A percentile compares a stretch with the other conserved stretches of the same genome.
Evolutionary conservation across 75 land plant genomes (phyloP).

Genomic region (Cunninghamia lanceolata): DNA sequence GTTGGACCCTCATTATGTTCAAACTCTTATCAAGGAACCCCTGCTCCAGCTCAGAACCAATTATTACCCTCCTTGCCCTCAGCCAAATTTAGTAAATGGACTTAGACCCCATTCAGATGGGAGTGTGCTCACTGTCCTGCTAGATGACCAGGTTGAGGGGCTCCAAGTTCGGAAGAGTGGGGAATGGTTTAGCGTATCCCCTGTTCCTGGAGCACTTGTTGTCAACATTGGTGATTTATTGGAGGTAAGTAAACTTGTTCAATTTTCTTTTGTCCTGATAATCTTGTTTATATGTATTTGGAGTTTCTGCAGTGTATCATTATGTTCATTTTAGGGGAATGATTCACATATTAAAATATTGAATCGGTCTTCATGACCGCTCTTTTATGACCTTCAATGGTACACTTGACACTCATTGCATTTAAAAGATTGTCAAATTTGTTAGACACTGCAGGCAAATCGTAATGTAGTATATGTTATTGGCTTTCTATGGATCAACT

Average conservation of each 20-base stretch:
- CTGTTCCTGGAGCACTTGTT: slow-evolving; percentile 47
- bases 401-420: too few species aligned
- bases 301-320: neutral
- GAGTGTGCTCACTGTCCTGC: slow-evolving; percentile 49
- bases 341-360: too few species aligned
- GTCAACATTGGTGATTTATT: slow-evolving; percentile 72
- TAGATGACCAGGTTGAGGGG: slow-evolving; percentile 54
- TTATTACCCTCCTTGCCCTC: slow-evolving; percentile 38
- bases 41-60: slow-evolving; percentile 10
- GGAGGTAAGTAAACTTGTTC: slow-evolving; percentile 33
- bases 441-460: too few species aligned
- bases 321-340: too few species aligned
- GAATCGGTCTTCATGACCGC: too few species aligned
- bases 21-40: neutral
- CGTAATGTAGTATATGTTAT: too few species aligned
- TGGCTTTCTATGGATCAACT: too few species aligned
- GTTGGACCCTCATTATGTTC: neutral
- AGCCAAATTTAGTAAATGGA: slow-evolving; percentile 25
- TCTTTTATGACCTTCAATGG: too few species aligned
- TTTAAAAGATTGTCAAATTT: too few species aligned
- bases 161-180: slow-evolving; percentile 53
- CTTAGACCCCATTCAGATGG: slow-evolving; percentile 61
- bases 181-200: slow-evolving; percentile 60
- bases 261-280: neutral
- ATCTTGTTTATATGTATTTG: too few species aligned